phyloP scores from a whole-genome alignment of 805 yeast species.

The Cyberlindnera maclurae region DNA sequence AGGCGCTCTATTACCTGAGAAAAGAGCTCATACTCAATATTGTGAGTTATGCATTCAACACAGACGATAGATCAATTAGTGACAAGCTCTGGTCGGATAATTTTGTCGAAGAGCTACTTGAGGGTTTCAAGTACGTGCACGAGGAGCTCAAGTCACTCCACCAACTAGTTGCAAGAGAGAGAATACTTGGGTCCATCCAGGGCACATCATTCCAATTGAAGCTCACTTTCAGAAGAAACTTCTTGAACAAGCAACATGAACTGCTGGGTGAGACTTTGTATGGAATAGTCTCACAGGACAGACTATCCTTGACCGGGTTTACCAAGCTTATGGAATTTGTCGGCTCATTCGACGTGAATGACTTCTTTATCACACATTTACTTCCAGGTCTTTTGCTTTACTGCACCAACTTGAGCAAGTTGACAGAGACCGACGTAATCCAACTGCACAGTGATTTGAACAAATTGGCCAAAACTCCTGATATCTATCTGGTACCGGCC shows the following conservation, averaged over 20 bases:
- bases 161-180: constrained; percentile 42
- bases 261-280: constrained; percentile 56
- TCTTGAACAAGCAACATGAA: constrained; percentile 63
- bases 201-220: constrained; percentile 38
- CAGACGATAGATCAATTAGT: constrained; percentile 22
- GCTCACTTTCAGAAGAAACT: constrained; percentile 52
- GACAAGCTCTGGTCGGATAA: constrained; percentile 15
- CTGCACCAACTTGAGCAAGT: constrained; percentile 31
- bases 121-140: constrained; percentile 55
- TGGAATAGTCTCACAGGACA: constrained; percentile 38
- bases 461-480: constrained; percentile 31
- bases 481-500: constrained; percentile 40
- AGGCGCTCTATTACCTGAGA: constrained; percentile 60
- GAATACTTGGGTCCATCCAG: constrained; percentile 45
- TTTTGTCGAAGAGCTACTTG: constrained; percentile 38
- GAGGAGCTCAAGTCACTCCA: constrained; percentile 46
- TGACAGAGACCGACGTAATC: constrained; percentile 32
- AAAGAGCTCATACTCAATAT: constrained; percentile 69
- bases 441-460: constrained; percentile 31
- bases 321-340: constrained; percentile 38
- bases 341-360: constrained; percentile 47
- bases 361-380: constrained; percentile 55
- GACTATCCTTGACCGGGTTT: constrained; percentile 30
- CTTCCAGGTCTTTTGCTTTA: constrained; percentile 51
- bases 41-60: constrained; percentile 34